Conservation (phyloP, 2,329 filamentous ascomycete species). For the Fusarium ambrosium region DNA sequence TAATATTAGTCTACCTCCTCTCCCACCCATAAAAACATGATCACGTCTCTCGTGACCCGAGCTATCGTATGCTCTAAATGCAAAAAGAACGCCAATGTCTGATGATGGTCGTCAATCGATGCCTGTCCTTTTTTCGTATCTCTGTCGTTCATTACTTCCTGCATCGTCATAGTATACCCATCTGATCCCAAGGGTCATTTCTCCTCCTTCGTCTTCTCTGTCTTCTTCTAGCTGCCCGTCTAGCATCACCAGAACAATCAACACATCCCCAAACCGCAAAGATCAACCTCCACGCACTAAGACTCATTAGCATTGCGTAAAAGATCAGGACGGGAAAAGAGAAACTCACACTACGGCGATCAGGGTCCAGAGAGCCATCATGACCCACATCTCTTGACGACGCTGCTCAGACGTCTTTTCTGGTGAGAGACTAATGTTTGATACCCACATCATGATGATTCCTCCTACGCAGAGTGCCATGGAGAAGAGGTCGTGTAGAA, state of each 20-base stretch:
- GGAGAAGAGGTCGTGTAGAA: slow-evolving; percentile 52
- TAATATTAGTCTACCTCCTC: neutral
- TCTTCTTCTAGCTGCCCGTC: slow-evolving; percentile 34
- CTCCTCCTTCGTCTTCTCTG: slow-evolving; percentile 26
- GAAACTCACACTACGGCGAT: slow-evolving; percentile 46
- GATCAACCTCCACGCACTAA: slow-evolving; percentile 47
- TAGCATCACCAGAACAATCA: slow-evolving; percentile 45
- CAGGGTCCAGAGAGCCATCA: slow-evolving; percentile 41
- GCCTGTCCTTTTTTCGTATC: neutral
- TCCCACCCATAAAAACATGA: neutral
- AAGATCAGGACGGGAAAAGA: neutral
- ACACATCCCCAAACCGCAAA: slow-evolving; percentile 49
- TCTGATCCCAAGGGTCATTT: slow-evolving; percentile 41
- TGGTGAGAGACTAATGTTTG: slow-evolving; percentile 42
- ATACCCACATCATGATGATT: slow-evolving; percentile 52
- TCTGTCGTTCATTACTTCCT: slow-evolving; percentile 7
- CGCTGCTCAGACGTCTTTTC: slow-evolving; percentile 18
- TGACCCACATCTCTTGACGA: slow-evolving; percentile 36
- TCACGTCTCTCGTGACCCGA: neutral
- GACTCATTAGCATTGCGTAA: neutral
- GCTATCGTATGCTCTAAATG: neutral
- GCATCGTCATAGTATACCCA: slow-evolving; percentile 33
- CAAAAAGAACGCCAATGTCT: neutral
- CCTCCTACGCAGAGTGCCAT: slow-evolving; percentile 52
- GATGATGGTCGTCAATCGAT: neutral